phyloP scores from a whole-genome alignment of 805 yeast species.

The Priceomyces melissophilus region DNA sequence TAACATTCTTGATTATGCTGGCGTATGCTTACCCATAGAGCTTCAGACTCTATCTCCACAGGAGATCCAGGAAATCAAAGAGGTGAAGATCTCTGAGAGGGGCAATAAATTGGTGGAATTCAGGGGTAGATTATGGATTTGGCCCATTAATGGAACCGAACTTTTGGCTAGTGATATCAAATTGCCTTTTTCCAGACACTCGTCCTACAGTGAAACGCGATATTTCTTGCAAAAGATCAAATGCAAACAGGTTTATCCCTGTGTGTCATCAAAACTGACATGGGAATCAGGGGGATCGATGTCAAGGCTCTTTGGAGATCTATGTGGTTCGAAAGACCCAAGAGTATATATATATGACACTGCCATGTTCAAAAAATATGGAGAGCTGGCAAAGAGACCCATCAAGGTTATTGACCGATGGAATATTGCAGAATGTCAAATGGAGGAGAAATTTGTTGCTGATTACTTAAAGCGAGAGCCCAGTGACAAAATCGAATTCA shows the following conservation, averaged over 20 bases:
- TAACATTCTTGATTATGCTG: slow-evolving; percentile 31
- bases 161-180: slow-evolving; percentile 34
- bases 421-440: slow-evolving; percentile 27
- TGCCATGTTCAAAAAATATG: slow-evolving; percentile 11
- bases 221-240: slow-evolving; percentile 31
- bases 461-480: slow-evolving; percentile 5
- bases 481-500: slow-evolving; percentile 1
- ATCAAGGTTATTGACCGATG: slow-evolving; percentile 30
- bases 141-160: slow-evolving; percentile 20
- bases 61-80: slow-evolving; percentile 10
- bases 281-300: slow-evolving; percentile 41
- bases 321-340: slow-evolving; percentile 14
- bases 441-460: slow-evolving; percentile 20
- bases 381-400: slow-evolving; percentile 18
- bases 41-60: slow-evolving; percentile 12
- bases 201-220: slow-evolving; percentile 41
- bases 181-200: slow-evolving; percentile 45
- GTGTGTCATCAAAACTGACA: slow-evolving; percentile 26
- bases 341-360: slow-evolving; percentile 12
- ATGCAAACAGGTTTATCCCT: slow-evolving; percentile 44
- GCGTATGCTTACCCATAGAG: slow-evolving; percentile 23
- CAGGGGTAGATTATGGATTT: slow-evolving; percentile 25
- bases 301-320: slow-evolving; percentile 37
- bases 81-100: slow-evolving; percentile 14
- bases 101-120: slow-evolving; percentile 22